Percentiles rank a stretch among this genome's conserved stretches.
Evolutionary conservation across 352 stramenopile species (phyloP).

Genomic region (Blastocystis sp.): DNA sequence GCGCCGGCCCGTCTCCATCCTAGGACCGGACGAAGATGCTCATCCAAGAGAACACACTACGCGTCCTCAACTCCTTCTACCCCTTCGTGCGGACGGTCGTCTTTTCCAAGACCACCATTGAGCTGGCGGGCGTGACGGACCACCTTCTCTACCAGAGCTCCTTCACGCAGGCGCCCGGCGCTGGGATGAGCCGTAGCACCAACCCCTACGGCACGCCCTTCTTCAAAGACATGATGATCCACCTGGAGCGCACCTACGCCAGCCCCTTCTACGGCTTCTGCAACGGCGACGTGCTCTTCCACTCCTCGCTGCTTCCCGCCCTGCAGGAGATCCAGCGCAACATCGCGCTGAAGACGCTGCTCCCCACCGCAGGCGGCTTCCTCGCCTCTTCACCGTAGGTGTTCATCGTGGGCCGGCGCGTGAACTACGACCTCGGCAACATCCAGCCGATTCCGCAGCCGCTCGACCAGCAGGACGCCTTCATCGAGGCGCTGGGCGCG

Average conservation of each 20-base stretch:
- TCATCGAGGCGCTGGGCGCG: not conserved
- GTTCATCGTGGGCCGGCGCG: slow-evolving; percentile 28
- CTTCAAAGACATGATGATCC: slow-evolving; percentile 61
- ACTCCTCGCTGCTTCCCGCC: slow-evolving; percentile 12
- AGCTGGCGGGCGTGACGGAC: not conserved
- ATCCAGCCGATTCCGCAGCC: not conserved
- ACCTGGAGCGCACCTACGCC: slow-evolving; percentile 16
- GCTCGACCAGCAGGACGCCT: not conserved
- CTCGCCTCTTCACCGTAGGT: not conserved
- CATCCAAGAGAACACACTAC: slow-evolving; percentile 25
- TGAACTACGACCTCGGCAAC: slow-evolving; percentile 41
- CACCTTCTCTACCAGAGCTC: not conserved
- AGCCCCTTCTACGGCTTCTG: slow-evolving; percentile 67
- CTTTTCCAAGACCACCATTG: slow-evolving; percentile 6
- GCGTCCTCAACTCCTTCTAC: slow-evolving; percentile 52
- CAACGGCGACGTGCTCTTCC: slow-evolving; percentile 69
- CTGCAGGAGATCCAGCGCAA: not conserved
- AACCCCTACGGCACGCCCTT: slow-evolving; percentile 66
- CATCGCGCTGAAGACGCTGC: not conserved
- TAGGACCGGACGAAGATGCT: slow-evolving; percentile 16
- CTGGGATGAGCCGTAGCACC: slow-evolving; percentile 2
- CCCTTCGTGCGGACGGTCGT: slow-evolving; percentile 32
- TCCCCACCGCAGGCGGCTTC: not conserved
- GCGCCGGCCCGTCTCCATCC: not conserved
- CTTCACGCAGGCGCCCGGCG: not conserved